Base-by-base conservation (phyloP, 2,329 filamentous ascomycete genomes). In the Ceratocystis ficicola region DNA sequence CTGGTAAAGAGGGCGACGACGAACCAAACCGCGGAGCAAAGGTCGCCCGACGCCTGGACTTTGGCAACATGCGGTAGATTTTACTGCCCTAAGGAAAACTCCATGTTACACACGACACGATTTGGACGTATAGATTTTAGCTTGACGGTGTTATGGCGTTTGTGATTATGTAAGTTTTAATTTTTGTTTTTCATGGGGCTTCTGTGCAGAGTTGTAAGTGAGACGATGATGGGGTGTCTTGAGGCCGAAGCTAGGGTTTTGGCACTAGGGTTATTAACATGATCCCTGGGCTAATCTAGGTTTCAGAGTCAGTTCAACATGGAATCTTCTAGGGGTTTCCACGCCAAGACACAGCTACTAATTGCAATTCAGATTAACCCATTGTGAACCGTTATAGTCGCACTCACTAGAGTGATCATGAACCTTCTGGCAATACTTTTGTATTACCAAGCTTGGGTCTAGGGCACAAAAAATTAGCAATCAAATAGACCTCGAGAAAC, bases 1-100 rank as follows among this genome's bases (percentile, higher is more conserved):
- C 66, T 5, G 65, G 66, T 3, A 66, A 67, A 74, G 74, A 0
- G 90, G 90, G 1, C 79, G 89, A 60, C 62, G 73, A 90, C 44
- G 87, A 90, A 17, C 84, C 86, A 30, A 83, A 80, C 73, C 80
- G 87, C 32, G 84, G 81, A 3, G 85, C 85, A 69, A 92, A 90
- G 75, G 87, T 95, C 17, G 90, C 92, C 48, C 82, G 90, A 68
- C 92, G 89, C 76, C 77, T 96, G 68, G 87, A 94, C 74, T 94
- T 94, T 77, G 85, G 84, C 17, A 44, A 60, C 3, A 63, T 67
- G 60, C 59, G 63, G 28, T 65, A 65, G 41, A 60, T 7, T 17
- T 6, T 25, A 17, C 10, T 17, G 52, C 10, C 12, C 2, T 57
- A 7, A 2, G 22, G 5, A 50, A 22, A 50, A 22, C n/a, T 50